Evolutionary conservation across 805 yeast genomes (phyloP), one percentile per base, ranked within the genome.

Genomic region (Wickerhamomyces alni): DNA sequence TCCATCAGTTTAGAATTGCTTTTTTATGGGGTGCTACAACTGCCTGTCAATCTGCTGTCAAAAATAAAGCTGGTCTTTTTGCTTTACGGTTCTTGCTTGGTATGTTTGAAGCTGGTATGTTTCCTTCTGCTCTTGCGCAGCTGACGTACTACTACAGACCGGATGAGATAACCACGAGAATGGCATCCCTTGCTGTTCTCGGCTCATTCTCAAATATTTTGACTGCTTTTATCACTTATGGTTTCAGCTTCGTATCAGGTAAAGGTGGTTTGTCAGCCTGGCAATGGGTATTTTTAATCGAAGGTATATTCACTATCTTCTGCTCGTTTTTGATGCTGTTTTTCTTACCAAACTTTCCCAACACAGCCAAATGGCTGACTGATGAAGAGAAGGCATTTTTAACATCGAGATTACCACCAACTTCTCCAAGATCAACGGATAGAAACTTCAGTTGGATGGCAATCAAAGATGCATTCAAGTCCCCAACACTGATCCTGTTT

Each of bases 371-470:
- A 36, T 72, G 72, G 44, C 51, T 71, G 36, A 55, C 45, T 30
- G 62, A 60, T 27, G 59, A 54, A 18, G 72, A 70, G 41, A 69
- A 63, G 47, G 48, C 62, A 31, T 74, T 76, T 12, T 70, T 73
- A 38, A 50, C 75, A 17, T 68, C 68, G 41, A 69, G 68, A 46
- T 65, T 76, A 24, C 63, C 72, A 41, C 55, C 55, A 8, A 69
- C 72, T 44, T 74, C 73, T 43, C 72, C 77, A 15, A 81, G 81
- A 27, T 62, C 74, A 11, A 74, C 69, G 39, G 72, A 70, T 37
- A 68, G 62, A 43, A 65, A 59, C 21, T 67, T 74, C 52, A 72
- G 72, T 43, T 45, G 40, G 42, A 46, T 55, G 13, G 80, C 75
- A 41, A 46, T 75, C 11, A 54, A 54, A 33, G 82, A 75, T 53